A percentile compares a stretch with the other conserved stretches of the same genome.
Evolutionary conservation across 1,284 basidiomycete genomes (phyloP).

Genomic region (Moniliophthora roreri): DNA sequence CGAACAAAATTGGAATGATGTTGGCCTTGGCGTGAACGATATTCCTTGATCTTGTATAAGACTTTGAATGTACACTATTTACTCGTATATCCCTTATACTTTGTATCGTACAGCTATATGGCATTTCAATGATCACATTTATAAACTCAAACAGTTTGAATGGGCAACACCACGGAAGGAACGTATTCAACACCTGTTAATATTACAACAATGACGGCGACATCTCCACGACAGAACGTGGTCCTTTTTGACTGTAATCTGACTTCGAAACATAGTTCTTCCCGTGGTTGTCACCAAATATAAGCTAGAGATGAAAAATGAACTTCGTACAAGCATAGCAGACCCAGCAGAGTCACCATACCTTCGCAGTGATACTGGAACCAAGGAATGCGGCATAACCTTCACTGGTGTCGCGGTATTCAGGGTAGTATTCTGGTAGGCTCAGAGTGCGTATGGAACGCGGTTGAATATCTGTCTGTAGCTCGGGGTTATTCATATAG

Average conservation of each 20-base stretch:
- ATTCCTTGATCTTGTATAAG: constrained; percentile 56
- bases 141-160: no score
- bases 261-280: constrained; percentile 75
- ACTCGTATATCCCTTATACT: not conserved
- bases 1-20: no score
- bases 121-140: no score
- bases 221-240: constrained; percentile 71
- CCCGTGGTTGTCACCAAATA: constrained; percentile 60
- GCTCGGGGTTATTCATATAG: constrained; percentile 68
- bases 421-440: constrained; percentile 92
- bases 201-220: constrained; percentile 65
- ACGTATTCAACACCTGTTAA: no score
- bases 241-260: constrained; percentile 73
- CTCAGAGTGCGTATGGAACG: constrained; percentile 63
- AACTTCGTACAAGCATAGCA: constrained; percentile 6
- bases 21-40: no score
- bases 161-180: no score
- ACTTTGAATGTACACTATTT: not conserved
- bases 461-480: constrained; percentile 71
- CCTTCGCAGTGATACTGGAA: constrained; percentile 85
- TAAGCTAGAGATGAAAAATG: constrained; percentile 34
- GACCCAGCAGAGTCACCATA: constrained; percentile 35
- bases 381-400: constrained; percentile 86
- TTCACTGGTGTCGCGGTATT: constrained; percentile 84
- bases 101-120: not conserved